Evolutionary conservation across 805 yeast genomes (phyloP).

Genomic region (Candida patagonica): DNA sequence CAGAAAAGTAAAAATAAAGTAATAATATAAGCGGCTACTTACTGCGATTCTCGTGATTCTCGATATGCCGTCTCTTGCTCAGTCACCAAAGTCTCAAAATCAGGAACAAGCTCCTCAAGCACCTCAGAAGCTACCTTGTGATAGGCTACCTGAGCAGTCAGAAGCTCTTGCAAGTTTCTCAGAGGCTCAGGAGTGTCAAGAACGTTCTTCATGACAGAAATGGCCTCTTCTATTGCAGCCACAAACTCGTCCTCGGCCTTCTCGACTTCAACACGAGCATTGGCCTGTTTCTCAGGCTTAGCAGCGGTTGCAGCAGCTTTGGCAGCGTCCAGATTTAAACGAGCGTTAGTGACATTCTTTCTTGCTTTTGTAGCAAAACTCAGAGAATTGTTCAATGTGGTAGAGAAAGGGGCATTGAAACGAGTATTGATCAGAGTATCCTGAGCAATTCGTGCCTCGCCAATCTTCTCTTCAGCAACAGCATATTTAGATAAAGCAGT

Average conservation of each 20-base stretch:
- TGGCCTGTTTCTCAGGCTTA: conserved; percentile 59
- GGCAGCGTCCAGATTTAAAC: conserved; percentile 73
- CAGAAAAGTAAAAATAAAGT: conserved; percentile 4
- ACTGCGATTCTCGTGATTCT: conserved; percentile 21
- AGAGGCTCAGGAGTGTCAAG: conserved; percentile 62
- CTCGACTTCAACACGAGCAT: conserved; percentile 67
- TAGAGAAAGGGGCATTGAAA: conserved; percentile 58
- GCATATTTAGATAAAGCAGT: conserved; percentile 60
- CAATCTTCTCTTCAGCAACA: conserved; percentile 61
- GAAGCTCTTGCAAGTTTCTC: conserved; percentile 56
- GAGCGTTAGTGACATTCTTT: conserved; percentile 64
- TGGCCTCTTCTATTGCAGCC: conserved; percentile 82
- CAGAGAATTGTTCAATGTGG: conserved; percentile 52
- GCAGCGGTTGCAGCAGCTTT: conserved; percentile 45
- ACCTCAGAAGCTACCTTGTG: conserved; percentile 67
- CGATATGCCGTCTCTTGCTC: conserved; percentile 36
- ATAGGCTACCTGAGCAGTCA: conserved; percentile 71
- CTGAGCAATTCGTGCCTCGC: conserved; percentile 75
- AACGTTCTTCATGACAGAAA: conserved; percentile 70
- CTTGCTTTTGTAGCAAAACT: conserved; percentile 60
- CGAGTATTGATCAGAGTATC: conserved; percentile 62
- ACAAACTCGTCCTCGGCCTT: conserved; percentile 85
- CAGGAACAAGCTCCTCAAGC: conserved; percentile 54
- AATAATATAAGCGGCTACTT: conserved; percentile 1
- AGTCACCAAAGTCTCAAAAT: conserved; percentile 50